Evolutionary conservation across 345 rosid species (phyloP).

Genomic region (Linum trigynum): DNA sequence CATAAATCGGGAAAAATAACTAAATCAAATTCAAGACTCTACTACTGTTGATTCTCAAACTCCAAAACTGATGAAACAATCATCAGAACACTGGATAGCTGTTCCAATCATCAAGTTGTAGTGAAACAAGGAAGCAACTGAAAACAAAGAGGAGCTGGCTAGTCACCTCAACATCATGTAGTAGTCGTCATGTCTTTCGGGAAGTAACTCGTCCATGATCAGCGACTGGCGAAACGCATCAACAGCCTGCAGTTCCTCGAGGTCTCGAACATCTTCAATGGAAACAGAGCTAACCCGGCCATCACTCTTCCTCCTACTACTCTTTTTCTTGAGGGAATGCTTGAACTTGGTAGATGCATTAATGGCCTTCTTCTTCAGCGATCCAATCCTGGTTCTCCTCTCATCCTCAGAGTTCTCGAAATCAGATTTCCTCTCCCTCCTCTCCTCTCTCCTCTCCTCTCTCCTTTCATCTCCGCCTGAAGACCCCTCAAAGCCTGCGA

Average conservation of each 20-base stretch:
- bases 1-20: background rate
- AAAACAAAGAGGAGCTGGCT: background rate
- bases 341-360: constrained; percentile 82
- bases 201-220: constrained; percentile 80
- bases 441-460: constrained; percentile 23
- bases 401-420: constrained; percentile 98
- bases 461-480: constrained; percentile 59
- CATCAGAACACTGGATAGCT: too few relatives aligned
- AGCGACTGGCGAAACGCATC: constrained; percentile 82
- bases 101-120: too few relatives aligned
- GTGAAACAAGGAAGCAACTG: background rate
- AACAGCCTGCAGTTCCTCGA: constrained; percentile 76
- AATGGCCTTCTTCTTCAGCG: constrained; percentile 87
- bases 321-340: constrained; percentile 86
- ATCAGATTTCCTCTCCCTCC: constrained; percentile 85
- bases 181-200: constrained; percentile 68
- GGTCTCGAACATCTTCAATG: constrained; percentile 91
- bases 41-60: background rate
- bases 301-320: constrained; percentile 70
- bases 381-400: constrained; percentile 85
- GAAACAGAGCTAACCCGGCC: constrained; percentile 95
- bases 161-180: constrained; percentile 87
- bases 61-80: background rate
- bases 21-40: background rate
- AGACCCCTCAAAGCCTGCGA: constrained; percentile 85